Conservation (phyloP, 208 protist species). For the Crithidia mellificae region DNA sequence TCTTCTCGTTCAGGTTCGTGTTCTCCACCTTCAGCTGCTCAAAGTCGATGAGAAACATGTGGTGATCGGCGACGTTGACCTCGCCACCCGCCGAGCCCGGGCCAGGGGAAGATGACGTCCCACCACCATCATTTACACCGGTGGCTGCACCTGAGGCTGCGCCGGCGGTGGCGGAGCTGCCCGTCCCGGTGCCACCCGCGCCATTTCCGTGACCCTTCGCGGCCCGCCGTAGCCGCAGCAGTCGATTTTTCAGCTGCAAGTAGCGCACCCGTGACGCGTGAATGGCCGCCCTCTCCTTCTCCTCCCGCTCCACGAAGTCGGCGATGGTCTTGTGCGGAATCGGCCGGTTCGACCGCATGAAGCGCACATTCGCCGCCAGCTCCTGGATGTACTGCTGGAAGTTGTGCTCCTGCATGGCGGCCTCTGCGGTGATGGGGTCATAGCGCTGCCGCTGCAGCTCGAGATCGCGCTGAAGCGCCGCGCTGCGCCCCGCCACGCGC, state of each 20-base stretch:
- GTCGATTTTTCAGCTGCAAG: conserved; percentile 87
- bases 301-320: conserved; percentile 77
- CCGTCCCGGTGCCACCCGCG: too few relatives aligned
- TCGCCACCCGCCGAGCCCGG: conserved; percentile 22
- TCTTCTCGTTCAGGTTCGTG: conserved; percentile 98
- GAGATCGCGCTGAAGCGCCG: conserved; percentile 49
- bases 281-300: conserved; percentile 73
- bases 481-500: conserved; percentile 37
- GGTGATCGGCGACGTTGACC: conserved; percentile 81
- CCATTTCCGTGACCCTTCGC: conserved; percentile 25
- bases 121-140: not conserved
- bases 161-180: conserved; percentile 2
- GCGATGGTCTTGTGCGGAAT: conserved; percentile 73
- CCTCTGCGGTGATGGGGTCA: conserved; percentile 69
- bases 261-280: conserved; percentile 87
- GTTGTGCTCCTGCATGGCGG: conserved; percentile 60
- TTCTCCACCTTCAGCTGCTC: conserved; percentile 99
- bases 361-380: conserved; percentile 49
- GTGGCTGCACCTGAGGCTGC: not conserved
- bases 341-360: conserved; percentile 72
- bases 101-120: not conserved
- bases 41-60: conserved; percentile 98
- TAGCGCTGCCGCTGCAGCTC: conserved; percentile 49
- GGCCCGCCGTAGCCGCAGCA: conserved; percentile 65
- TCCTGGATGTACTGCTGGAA: conserved; percentile 78